phyloP scores from a whole-genome alignment of 148 eudicot genomes.

The Salicornia ramosissima region DNA sequence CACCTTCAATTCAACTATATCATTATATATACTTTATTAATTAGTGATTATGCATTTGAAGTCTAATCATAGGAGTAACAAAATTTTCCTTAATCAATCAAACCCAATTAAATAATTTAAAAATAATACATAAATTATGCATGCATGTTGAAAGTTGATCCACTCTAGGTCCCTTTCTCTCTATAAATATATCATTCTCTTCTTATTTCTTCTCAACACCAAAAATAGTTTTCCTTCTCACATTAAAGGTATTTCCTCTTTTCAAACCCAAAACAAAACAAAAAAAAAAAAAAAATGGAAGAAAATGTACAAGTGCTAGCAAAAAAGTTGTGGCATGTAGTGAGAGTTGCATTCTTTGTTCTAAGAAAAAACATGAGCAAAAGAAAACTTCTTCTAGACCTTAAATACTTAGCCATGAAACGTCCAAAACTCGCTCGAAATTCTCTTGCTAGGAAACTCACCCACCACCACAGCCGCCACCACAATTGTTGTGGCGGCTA shows the following conservation, averaged over 20 bases:
- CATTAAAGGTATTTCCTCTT: background rate
- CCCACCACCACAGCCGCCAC: constrained; percentile 26
- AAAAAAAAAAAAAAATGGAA: constrained; percentile 39
- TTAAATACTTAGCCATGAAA: constrained; percentile 48
- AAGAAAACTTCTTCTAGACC: constrained; percentile 46
- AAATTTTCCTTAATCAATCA: background rate
- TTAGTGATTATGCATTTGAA: constrained; percentile 8
- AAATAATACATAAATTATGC: background rate
- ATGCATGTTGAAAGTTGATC: background rate
- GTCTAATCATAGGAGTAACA: constrained; percentile 5
- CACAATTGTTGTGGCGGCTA: too few relatives aligned
- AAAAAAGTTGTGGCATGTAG: constrained; percentile 46
- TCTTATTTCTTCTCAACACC: constrained; percentile 3
- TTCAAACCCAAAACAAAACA: background rate
- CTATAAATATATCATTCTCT: constrained; percentile 17
- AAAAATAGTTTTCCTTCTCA: constrained; percentile 1
- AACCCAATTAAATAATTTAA: background rate
- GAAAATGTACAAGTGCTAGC: constrained; percentile 44
- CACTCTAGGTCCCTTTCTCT: background rate
- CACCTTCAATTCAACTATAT: constrained; percentile 10
- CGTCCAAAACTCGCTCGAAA: constrained; percentile 60
- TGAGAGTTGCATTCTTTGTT: constrained; percentile 48
- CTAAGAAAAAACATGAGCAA: constrained; percentile 56
- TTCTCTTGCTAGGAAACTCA: constrained; percentile 21
- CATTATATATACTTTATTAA: constrained; percentile 5